Evolutionary conservation across 1,139 yeast species (phyloP), one percentile per base, ranked within the genome.

Genomic region (Taphrina deformans): DNA sequence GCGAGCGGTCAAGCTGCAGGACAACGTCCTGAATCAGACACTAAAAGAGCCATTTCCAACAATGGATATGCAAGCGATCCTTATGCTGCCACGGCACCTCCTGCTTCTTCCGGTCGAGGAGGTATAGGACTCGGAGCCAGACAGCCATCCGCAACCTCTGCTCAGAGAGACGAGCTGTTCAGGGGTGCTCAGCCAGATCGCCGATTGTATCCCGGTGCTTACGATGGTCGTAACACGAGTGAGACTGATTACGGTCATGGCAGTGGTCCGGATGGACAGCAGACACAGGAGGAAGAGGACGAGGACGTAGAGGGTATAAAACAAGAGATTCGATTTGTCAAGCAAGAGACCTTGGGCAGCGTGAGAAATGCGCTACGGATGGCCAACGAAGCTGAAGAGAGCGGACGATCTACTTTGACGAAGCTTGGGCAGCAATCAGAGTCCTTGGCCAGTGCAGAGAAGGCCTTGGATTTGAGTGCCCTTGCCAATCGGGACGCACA

Each of bases 371-470:
- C 97, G 0, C 78, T 93, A 67, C 83, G 88, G 71, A 85, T 89
- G 85, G 96, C 97, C 0, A 88, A 88, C 69, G 95, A 90, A 71
- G 97, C 98, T 0, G 97, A 92, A 75, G 88, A 88, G 65, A 84
- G 92, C 7, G 99, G 96, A 27, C 83, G 90, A 63, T 90, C 92
- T 74, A 88, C 98, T 0, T 78, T 92, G 70, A 97, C 97, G 29
- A 86, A 90, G 85, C 81, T 93, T 65, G 98, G 98, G 31, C 84
- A 93, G 23, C 99, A 95, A 76, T 86, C 65, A 31, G 97, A 91
- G 74, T 80, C 90, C 62, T 79, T 93, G 69, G 88, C 87, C 74
- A 85, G 83, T 72, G 86, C 93, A 21, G 97, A 92, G 74, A 85
- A 85, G 71, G 87, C 86, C 71, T 77, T 93, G 71, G 83, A 89